Base-by-base conservation (phyloP, 495 filamentous ascomycete species). In the Penicillium malachiteum region DNA sequence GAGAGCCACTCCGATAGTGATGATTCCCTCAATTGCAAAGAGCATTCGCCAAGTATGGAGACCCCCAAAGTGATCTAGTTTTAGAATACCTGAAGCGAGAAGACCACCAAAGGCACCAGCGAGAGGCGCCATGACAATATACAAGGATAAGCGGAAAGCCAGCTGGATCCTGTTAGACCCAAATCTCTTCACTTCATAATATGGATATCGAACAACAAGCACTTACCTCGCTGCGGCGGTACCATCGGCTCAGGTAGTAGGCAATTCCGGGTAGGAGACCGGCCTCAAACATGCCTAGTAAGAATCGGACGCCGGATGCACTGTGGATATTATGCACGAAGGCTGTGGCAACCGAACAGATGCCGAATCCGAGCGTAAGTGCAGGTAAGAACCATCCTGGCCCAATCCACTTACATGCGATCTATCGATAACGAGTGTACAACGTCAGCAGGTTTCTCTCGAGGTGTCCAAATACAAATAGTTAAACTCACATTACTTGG, bases 1-100 rank as follows among this genome's bases (percentile, higher is more conserved):
- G 3, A 84, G 42, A 1, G 80, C 83, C 2, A 88, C 70, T 3
- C 83, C 49, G 52, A 89, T 76, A 0, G 81, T 86, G 33, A 90
- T 85, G 7, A 91, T 70, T 1, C 89, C 89, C 64, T 93, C 89
- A 21, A 90, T 84, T 9, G 89, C 77, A 65, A 92, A 92, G 18
- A 93, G 77, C 33, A 91, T 78, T 11, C 87, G 76, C 89, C 89
- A 92, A 21, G 77, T 84, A 31, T 64, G 63, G 1, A 81, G 62
- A 48, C 67, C 55, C 7, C 77, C 77, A 41, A 79, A 76, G 55
- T 73, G 59, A 42, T 72, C 63, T 0, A 81, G 65, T 0, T 65
- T 75, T 5, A 80, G 63, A 37, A 81, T 80, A 1, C 67, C 86
- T 5, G 83, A 87, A 7, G 87, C 87, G 2, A 89, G 65, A 32